These are phyloP conservation scores for Clonostachys chloroleuca DNA, from an alignment of 2,329 filamentous ascomycete species.

Conservation along the genomic window DNA sequence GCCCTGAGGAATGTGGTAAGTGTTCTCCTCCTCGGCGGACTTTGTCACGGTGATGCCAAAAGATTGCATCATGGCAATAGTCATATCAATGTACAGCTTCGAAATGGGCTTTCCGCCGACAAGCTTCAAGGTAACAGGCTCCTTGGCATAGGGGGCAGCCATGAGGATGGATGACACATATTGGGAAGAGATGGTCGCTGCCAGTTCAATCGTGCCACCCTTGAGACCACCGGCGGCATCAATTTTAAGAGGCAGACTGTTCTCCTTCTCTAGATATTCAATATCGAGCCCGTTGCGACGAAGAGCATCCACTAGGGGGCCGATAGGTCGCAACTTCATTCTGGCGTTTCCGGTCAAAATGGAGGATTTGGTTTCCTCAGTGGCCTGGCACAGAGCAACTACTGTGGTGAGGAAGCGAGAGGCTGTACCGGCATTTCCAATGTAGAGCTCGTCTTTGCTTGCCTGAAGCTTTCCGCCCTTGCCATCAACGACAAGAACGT, in stretches of 20 bases:
- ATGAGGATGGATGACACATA: constrained; percentile 96
- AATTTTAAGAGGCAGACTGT: constrained; percentile 80
- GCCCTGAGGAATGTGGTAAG: constrained; percentile 88
- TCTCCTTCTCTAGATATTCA: constrained; percentile 77
- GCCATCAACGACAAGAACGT: constrained; percentile 81
- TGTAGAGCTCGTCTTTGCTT: constrained; percentile 73
- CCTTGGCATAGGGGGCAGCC: constrained; percentile 95
- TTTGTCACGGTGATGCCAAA: constrained; percentile 81
- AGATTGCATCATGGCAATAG: constrained; percentile 91
- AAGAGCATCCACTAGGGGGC: constrained; percentile 86
- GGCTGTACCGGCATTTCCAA: constrained; percentile 94
- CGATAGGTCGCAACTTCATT: constrained; percentile 95
- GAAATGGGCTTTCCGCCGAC: constrained; percentile 98
- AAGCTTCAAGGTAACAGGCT: constrained; percentile 82
- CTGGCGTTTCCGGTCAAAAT: constrained; percentile 88
- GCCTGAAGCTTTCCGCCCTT: constrained; percentile 84
- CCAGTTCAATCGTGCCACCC: constrained; percentile 85
- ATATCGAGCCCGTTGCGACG: constrained; percentile 82
- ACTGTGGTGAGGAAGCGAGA: constrained; percentile 94
- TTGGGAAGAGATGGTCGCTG: constrained; percentile 96
- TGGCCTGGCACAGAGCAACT: constrained; percentile 73
- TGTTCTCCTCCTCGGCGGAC: constrained; percentile 76
- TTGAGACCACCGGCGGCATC: constrained; percentile 77
- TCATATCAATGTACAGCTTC: constrained; percentile 98
- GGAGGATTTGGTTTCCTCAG: constrained; percentile 56